Conservation (phyloP, 352 stramenopile species). For the Pythium plurisporium region DNA sequence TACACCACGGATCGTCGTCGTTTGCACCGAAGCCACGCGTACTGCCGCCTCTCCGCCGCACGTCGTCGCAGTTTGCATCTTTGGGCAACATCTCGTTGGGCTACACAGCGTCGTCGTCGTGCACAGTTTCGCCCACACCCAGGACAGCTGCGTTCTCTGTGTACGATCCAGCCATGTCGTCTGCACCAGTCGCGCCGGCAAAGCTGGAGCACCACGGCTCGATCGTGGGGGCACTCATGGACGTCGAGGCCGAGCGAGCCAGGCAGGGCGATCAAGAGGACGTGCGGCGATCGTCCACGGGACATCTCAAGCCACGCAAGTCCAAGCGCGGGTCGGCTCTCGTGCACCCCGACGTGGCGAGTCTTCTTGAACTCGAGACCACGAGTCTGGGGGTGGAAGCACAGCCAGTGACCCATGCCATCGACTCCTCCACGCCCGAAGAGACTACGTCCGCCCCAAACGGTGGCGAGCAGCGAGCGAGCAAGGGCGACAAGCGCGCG, state of each 20-base stretch:
- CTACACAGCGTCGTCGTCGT: not conserved
- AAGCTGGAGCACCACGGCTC: not conserved
- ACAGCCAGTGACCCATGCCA: too few species aligned
- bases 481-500: conserved; percentile 3
- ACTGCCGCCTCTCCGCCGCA: conserved; percentile 1
- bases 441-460: too few species aligned
- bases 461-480: too few species aligned
- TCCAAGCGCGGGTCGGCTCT: not conserved
- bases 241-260: not conserved
- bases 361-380: too few species aligned
- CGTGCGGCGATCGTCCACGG: not conserved
- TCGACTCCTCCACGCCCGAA: too few species aligned
- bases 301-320: not conserved
- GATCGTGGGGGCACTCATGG: conserved; percentile 5
- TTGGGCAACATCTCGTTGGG: not conserved
- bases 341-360: not conserved
- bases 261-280: not conserved
- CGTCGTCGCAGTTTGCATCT: not conserved
- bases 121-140: not conserved
- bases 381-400: too few species aligned
- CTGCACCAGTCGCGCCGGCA: not conserved
- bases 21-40: not conserved
- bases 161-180: conserved; percentile 1
- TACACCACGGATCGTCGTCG: not conserved
- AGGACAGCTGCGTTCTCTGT: conserved; percentile 7